A percentile compares a stretch with the other conserved stretches of the same genome.
Evolutionary conservation across 2,329 filamentous ascomycete species (phyloP).

Genomic region (Parastagonospora avenae): DNA sequence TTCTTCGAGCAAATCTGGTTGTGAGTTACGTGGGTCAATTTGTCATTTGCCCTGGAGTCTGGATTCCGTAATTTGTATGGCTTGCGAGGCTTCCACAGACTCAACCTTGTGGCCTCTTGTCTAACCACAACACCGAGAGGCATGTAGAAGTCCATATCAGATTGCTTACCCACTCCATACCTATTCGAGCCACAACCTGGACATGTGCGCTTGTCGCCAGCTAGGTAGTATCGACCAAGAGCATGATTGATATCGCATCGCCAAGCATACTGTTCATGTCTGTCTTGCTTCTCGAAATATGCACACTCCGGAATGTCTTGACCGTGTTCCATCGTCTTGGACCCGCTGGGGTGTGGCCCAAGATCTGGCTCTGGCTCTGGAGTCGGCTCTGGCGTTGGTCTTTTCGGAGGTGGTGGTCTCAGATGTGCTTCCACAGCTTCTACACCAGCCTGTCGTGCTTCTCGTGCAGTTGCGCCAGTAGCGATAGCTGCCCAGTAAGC

Average conservation of each 20-base stretch:
- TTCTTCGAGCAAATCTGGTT: conserved; percentile 29
- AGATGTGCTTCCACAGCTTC: conserved; percentile 18
- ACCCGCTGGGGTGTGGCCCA: conserved; percentile 31
- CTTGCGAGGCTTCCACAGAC: conserved; percentile 22
- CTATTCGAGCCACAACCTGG: conserved; percentile 28
- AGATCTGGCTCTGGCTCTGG: conserved; percentile 21
- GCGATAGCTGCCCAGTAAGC: conserved; percentile 25
- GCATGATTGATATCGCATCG: conserved; percentile 36
- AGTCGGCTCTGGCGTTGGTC: conserved; percentile 14
- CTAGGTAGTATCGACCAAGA: conserved; percentile 37
- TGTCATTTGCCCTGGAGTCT: background rate
- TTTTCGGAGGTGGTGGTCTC: conserved; percentile 13
- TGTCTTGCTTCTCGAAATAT: conserved; percentile 16
- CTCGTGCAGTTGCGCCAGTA: conserved; percentile 10
- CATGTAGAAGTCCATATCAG: conserved; percentile 35
- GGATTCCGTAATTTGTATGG: conserved; percentile 18
- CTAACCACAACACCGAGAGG: conserved; percentile 18
- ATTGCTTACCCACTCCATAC: conserved; percentile 10
- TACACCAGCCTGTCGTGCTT: conserved; percentile 16
- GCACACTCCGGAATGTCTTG: conserved; percentile 24
- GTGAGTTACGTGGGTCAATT: conserved; percentile 8
- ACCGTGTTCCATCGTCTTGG: conserved; percentile 32
- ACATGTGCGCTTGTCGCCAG: conserved; percentile 29
- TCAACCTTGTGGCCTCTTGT: conserved; percentile 20
- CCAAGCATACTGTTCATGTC: conserved; percentile 26